phyloP scores from a whole-genome alignment of 176 grass and related monocot genomes.

The Cocos nucifera region DNA sequence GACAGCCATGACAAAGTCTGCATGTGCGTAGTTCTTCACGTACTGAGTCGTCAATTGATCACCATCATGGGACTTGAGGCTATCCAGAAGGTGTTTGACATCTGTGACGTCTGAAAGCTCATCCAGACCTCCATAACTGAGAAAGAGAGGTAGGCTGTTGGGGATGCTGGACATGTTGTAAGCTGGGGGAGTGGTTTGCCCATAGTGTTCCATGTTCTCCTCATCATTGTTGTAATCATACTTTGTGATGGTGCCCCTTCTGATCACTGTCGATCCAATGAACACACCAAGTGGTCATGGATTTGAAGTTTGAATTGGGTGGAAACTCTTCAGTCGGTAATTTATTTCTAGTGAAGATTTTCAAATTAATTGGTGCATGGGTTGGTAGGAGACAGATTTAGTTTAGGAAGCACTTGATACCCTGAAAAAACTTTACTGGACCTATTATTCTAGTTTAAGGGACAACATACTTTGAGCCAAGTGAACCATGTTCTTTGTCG shows the following conservation, averaged over 20 bases:
- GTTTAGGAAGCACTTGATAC: too few species aligned
- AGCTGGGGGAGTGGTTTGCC: conserved; percentile 24
- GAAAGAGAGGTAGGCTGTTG: conserved; percentile 40
- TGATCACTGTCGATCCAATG: conserved; percentile 23
- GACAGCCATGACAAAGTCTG: conserved; percentile 39
- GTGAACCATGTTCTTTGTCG: conserved; percentile 50
- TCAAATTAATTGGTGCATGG: too few species aligned
- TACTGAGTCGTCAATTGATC: conserved; percentile 37
- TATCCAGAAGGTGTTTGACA: conserved; percentile 25
- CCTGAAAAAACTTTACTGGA: too few species aligned
- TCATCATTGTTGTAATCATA: conserved; percentile 38
- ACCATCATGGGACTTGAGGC: conserved; percentile 24
- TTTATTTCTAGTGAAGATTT: too few species aligned
- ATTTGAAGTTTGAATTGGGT: too few species aligned
- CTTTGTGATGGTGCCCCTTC: conserved; percentile 35
- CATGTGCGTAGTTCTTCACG: conserved; percentile 43
- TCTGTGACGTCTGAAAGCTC: conserved; percentile 39
- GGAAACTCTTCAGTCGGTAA: too few species aligned
- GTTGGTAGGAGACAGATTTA: too few species aligned
- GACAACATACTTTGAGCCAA: conserved; percentile 40
- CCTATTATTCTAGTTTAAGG: too few species aligned
- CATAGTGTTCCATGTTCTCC: conserved; percentile 39
- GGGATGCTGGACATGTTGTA: conserved; percentile 50
- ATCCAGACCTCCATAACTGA: conserved; percentile 45
- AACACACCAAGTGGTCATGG: too few species aligned